These are phyloP conservation scores for Stentor roeselii DNA, from an alignment of 73 alveolate species.

Conservation along the genomic window DNA sequence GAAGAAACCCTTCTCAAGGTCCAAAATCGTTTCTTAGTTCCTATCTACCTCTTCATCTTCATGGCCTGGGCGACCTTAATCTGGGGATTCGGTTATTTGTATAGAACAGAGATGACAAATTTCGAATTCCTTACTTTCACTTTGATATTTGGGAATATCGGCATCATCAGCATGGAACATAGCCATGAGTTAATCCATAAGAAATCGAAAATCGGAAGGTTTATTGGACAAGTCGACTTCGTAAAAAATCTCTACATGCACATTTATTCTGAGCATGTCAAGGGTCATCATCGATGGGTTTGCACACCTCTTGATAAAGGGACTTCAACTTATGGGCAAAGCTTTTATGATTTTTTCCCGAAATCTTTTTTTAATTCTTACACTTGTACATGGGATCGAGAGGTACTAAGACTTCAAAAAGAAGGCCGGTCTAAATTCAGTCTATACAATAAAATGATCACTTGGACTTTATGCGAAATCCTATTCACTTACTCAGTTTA, in stretches of 20 bases:
- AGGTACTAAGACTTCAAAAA: not conserved
- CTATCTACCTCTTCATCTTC: constrained; percentile 38
- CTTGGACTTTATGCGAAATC: not conserved
- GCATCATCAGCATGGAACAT: constrained; percentile 45
- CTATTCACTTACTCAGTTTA: not conserved
- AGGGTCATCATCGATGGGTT: constrained; percentile 76
- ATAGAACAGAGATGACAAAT: constrained; percentile 21
- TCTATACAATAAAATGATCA: constrained; percentile 28
- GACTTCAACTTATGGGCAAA: constrained; percentile 44
- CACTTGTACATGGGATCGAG: constrained; percentile 45
- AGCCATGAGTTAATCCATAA: constrained; percentile 85
- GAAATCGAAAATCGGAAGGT: constrained; percentile 43
- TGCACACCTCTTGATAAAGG: constrained; percentile 83
- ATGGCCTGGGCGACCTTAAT: constrained; percentile 35
- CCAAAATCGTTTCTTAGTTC: constrained; percentile 32
- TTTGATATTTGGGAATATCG: constrained; percentile 34
- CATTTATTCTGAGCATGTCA: constrained; percentile 71
- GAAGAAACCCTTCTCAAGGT: constrained; percentile 41
- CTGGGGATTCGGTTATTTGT: constrained; percentile 30
- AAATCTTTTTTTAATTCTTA: constrained; percentile 58
- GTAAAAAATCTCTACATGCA: constrained; percentile 68
- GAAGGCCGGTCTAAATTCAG: constrained; percentile 34
- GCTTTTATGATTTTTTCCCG: constrained; percentile 43
- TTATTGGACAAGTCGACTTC: constrained; percentile 61
- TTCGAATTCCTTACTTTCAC: not conserved